Conservation (phyloP, 2,329 filamentous ascomycete species). For the Colletotrichum chrysophilum region DNA sequence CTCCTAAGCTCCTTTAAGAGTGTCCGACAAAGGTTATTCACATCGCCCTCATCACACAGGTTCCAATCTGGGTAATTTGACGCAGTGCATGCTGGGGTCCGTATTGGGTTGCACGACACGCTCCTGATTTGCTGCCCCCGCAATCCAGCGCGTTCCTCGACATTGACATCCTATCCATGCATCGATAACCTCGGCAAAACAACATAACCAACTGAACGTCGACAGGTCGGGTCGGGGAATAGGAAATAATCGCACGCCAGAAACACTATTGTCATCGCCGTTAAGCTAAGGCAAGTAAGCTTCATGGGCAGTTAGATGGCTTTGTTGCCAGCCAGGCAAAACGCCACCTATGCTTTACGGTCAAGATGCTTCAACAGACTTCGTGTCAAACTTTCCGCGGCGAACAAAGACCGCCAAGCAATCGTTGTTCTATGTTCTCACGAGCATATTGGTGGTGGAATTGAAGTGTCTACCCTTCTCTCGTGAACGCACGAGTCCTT, state of each 20-base stretch:
- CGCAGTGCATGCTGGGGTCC: not conserved
- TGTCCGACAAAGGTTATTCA: not conserved
- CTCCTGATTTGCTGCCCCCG: not conserved
- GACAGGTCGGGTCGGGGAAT: not conserved
- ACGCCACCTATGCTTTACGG: not conserved
- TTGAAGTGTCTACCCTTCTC: not conserved
- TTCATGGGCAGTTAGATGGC: not conserved
- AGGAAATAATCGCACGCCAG: not conserved
- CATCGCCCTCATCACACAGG: fast-evolving
- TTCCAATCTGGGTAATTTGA: not conserved
- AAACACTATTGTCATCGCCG: not conserved
- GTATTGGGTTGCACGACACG: fast-evolving
- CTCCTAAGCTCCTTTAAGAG: not conserved
- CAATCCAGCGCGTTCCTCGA: not conserved
- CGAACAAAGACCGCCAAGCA: not conserved
- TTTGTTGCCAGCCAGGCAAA: not conserved
- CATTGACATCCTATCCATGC: not conserved
- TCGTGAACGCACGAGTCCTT: not conserved
- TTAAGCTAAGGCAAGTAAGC: not conserved
- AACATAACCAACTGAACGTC: not conserved
- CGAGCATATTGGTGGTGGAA: not conserved
- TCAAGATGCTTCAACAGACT: not conserved
- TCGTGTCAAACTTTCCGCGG: not conserved
- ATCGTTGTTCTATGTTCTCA: not conserved
- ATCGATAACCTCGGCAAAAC: not conserved